phyloP scores from a whole-genome alignment of 345 rosid genomes.

The Lepidium sativum region DNA sequence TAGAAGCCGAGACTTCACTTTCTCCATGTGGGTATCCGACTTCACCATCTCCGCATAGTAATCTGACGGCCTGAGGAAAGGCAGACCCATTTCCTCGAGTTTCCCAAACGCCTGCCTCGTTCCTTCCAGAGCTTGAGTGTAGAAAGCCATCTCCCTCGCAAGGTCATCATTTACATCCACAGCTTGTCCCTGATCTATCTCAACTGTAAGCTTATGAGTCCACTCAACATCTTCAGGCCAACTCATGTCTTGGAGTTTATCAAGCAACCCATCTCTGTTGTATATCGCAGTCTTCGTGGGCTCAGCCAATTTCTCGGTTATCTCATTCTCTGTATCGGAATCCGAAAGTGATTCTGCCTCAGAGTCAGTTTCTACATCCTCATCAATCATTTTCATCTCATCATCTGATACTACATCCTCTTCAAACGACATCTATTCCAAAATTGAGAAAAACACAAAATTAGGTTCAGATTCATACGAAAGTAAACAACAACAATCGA shows the following conservation, averaged over 20 bases:
- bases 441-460: not conserved
- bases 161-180: constrained; percentile 91
- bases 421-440: constrained; percentile 25
- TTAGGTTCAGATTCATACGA: not conserved
- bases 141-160: constrained; percentile 61
- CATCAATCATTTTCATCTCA: constrained; percentile 33
- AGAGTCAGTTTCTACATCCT: constrained; percentile 27
- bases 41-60: constrained; percentile 92
- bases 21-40: constrained; percentile 70
- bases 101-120: constrained; percentile 55
- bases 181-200: constrained; percentile 51
- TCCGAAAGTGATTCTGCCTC: constrained; percentile 50
- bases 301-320: constrained; percentile 45
- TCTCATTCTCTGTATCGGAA: constrained; percentile 51
- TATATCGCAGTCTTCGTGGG: constrained; percentile 53
- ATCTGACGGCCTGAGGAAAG: constrained; percentile 75
- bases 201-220: constrained; percentile 61
- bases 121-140: constrained; percentile 75
- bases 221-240: constrained; percentile 70
- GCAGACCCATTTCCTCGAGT: constrained; percentile 46
- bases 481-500: not conserved
- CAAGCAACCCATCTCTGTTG: constrained; percentile 57
- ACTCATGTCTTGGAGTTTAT: constrained; percentile 71
- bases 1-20: constrained; percentile 68
- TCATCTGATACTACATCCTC: constrained; percentile 36